A percentile compares a stretch with the other conserved stretches of the same genome.
These are phyloP conservation scores for Citrus trifoliata DNA, from an alignment of 345 rosid species.

Conservation along the genomic window DNA sequence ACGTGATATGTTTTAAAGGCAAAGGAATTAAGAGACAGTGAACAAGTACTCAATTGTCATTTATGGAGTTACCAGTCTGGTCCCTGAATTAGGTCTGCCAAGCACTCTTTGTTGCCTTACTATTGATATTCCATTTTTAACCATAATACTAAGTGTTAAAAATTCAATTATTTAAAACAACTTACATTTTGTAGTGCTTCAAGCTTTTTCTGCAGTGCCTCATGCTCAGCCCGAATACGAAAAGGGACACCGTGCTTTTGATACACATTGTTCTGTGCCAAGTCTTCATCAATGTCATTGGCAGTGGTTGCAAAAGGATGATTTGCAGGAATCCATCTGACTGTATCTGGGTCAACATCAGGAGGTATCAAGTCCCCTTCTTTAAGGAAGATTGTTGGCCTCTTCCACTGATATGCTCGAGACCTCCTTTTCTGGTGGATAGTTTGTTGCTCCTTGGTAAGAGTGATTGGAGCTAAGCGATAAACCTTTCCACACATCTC, in stretches of 20 bases:
- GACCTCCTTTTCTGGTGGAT: slow-evolving; percentile 89
- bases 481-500: slow-evolving; percentile 97
- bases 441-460: slow-evolving; percentile 70
- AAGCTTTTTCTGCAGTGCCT: slow-evolving; percentile 81
- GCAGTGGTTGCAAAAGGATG: slow-evolving; percentile 96
- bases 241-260: slow-evolving; percentile 94
- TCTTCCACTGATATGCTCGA: slow-evolving; percentile 95
- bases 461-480: slow-evolving; percentile 78
- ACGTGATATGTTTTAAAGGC: neutral
- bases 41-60: neutral
- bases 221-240: slow-evolving; percentile 90
- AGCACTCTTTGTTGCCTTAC: neutral
- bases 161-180: neutral
- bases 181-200: slow-evolving; percentile 79
- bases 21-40: neutral
- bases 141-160: neutral
- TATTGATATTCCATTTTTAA: neutral
- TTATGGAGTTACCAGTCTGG: neutral
- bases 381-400: slow-evolving; percentile 83
- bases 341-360: slow-evolving; percentile 85
- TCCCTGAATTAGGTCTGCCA: neutral
- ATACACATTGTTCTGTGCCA: slow-evolving; percentile 88
- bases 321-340: slow-evolving; percentile 98
- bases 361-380: slow-evolving; percentile 89
- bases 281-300: slow-evolving; percentile 79